Conservation (phyloP, 1,139 yeast species). For the Saccharomycopsis hybrid region DNA sequence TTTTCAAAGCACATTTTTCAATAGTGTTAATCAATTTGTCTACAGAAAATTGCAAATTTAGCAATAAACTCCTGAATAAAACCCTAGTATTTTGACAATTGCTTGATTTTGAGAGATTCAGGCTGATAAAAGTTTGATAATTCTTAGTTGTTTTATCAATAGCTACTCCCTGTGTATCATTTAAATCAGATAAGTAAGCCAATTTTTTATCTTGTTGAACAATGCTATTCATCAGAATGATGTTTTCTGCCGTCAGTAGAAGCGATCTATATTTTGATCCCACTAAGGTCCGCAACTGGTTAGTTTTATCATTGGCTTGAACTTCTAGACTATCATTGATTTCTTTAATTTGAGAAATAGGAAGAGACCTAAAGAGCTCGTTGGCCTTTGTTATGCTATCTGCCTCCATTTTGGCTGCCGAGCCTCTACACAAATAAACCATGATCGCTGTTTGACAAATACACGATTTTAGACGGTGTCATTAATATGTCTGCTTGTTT, state of each 20-base stretch:
- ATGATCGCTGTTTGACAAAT: no score
- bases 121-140: background rate
- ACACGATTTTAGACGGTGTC: no score
- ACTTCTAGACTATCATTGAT: conserved; percentile 11
- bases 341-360: conserved; percentile 17
- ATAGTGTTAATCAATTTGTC: background rate
- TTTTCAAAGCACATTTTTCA: background rate
- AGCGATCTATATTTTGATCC: conserved; percentile 51
- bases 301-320: conserved; percentile 23
- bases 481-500: no score
- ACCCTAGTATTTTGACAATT: background rate
- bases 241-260: conserved; percentile 51
- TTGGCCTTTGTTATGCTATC: conserved; percentile 8
- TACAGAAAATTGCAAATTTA: conserved; percentile 1
- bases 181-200: conserved; percentile 10
- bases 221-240: conserved; percentile 38
- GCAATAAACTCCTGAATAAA: conserved; percentile 1
- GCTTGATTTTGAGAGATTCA: background rate
- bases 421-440: background rate
- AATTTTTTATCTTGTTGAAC: conserved; percentile 25
- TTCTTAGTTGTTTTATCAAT: conserved; percentile 1
- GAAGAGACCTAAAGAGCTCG: conserved; percentile 11
- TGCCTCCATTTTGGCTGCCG: background rate
- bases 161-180: conserved; percentile 4
- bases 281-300: conserved; percentile 42